Base-by-base conservation (phyloP, 352 stramenopile genomes). In the Phytophthora syringae region DNA sequence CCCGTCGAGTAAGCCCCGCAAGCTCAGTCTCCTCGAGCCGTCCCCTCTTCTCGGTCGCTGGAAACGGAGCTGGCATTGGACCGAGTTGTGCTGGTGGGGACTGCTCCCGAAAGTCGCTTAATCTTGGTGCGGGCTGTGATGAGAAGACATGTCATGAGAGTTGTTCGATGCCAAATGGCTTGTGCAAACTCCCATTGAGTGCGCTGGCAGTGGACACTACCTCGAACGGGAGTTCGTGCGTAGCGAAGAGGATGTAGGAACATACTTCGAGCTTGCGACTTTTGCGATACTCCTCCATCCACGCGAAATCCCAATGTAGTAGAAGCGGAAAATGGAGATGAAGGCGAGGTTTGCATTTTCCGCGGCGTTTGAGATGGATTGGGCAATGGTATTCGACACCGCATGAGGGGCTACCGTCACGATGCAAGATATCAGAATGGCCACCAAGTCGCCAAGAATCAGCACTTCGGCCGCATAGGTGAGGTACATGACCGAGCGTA, bases 211-310 rank as follows among this genome's bases (percentile, higher is more conserved):
- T 27, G 10, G 59, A 45, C 7, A 80, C 25, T 6, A 72, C 5
- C 11, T 72, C 7, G 25, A 83, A 88, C 3, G 73, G 76, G 20
- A 78, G 42, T 56, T 84, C 76, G 55, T 87, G 76, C 1, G 63
- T 71, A 4, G 56, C 56, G 42, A 82, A 85, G 7, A 82, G 54
- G 42, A 79, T 2, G 18, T 80, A 82, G 9, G 52, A 49, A 10
- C 64, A 28, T 24, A 79, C 16, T 9, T 80, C 71, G 5, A 65
- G 5, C 18, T 80, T 80, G 3, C 60, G 39, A 43, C 52, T 74
- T 7, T 22, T 11, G 64, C 20, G 4, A 81, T 59, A 32, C 57
- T 60, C 22, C 43, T 64, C 58, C 72, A 67, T 6, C 72, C 70
- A 4, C 63, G 49, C 1, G 66, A 69, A 11, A 79, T 70, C 0